These are phyloP conservation scores for Trichoderma lentiforme DNA, from an alignment of 2,329 filamentous ascomycete genomes.

Conservation along the genomic window DNA sequence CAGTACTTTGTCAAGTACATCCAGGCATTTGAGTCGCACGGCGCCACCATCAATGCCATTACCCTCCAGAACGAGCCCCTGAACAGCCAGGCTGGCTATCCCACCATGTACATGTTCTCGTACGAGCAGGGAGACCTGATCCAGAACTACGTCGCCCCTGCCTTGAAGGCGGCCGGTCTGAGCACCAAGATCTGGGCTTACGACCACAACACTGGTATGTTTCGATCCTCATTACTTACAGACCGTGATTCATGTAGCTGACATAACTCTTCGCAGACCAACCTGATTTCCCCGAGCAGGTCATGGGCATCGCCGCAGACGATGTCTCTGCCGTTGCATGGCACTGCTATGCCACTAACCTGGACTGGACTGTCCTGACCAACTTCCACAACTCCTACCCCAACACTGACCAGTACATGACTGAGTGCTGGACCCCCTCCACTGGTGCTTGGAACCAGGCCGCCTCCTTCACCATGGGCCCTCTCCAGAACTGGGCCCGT, in stretches of 20 bases:
- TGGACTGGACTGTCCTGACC: constrained; percentile 37
- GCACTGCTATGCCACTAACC: constrained; percentile 38
- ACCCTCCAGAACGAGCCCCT: constrained; percentile 21
- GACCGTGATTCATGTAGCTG: background rate
- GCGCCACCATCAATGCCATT: constrained; percentile 18
- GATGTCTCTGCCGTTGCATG: constrained; percentile 36
- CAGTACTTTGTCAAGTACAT: constrained; percentile 30
- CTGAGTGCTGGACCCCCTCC: constrained; percentile 42
- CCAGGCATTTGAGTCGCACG: constrained; percentile 16
- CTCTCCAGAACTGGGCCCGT: constrained; percentile 44
- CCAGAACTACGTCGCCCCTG: constrained; percentile 19
- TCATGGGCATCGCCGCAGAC: constrained; percentile 31
- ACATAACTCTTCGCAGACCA: constrained; percentile 24
- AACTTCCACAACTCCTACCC: constrained; percentile 39
- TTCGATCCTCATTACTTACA: background rate
- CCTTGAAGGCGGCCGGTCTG: constrained; percentile 16
- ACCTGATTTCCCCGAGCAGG: constrained; percentile 36
- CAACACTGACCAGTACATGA: constrained; percentile 43
- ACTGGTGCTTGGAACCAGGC: constrained; percentile 36
- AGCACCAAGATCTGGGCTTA: constrained; percentile 19
- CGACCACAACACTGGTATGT: constrained; percentile 33
- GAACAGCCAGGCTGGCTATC: constrained; percentile 19
- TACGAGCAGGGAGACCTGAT: constrained; percentile 19
- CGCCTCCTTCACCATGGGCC: constrained; percentile 46
- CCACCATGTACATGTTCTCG: constrained; percentile 20